Evolutionary conservation across 1,284 basidiomycete species (phyloP).

Genomic region (Phellopilus nigrolimitatus): DNA sequence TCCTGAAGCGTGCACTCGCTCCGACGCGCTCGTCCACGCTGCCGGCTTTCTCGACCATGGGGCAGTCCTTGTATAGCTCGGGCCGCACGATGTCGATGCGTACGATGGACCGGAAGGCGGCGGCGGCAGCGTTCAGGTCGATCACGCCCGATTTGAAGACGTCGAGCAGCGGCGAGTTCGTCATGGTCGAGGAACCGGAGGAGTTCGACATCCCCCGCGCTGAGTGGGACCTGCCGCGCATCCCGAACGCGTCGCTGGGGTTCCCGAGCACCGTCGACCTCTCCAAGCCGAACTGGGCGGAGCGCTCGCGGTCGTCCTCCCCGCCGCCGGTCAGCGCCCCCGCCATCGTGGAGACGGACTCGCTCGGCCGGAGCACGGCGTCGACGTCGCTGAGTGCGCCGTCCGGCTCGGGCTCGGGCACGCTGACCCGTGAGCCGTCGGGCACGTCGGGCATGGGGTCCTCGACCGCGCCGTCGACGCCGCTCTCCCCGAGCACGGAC

Average conservation of each 20-base stretch:
- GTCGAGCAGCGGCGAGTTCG: slow-evolving; percentile 39
- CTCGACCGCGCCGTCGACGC: slow-evolving; percentile 11
- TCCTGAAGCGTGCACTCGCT: slow-evolving; percentile 27
- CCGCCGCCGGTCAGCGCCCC: not conserved
- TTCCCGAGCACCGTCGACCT: slow-evolving; percentile 20
- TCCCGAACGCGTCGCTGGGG: slow-evolving; percentile 11
- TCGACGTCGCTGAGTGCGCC: too few species aligned
- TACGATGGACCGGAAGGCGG: not conserved
- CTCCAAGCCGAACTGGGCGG: slow-evolving; percentile 41
- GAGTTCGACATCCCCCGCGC: slow-evolving; percentile 24
- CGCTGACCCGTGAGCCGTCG: too few species aligned
- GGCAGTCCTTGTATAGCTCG: too few species aligned
- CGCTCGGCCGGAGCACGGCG: too few species aligned
- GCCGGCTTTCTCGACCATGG: too few species aligned
- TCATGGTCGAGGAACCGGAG: slow-evolving; percentile 52
- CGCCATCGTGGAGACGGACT: not conserved
- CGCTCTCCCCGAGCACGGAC: slow-evolving; percentile 13
- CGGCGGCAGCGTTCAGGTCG: slow-evolving; percentile 3
- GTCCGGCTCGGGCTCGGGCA: too few species aligned
- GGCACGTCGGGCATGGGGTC: too few species aligned
- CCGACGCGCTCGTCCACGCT: slow-evolving; percentile 13
- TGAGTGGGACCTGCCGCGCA: slow-evolving; percentile 17
- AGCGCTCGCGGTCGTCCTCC: slow-evolving; percentile 37
- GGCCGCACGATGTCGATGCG: too few species aligned
- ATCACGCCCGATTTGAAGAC: too few species aligned